Percentiles rank a stretch among this genome's conserved stretches.
Evolutionary conservation across 164 flowering plant species (phyloP).

Genomic region (Chimonanthus praecox): DNA sequence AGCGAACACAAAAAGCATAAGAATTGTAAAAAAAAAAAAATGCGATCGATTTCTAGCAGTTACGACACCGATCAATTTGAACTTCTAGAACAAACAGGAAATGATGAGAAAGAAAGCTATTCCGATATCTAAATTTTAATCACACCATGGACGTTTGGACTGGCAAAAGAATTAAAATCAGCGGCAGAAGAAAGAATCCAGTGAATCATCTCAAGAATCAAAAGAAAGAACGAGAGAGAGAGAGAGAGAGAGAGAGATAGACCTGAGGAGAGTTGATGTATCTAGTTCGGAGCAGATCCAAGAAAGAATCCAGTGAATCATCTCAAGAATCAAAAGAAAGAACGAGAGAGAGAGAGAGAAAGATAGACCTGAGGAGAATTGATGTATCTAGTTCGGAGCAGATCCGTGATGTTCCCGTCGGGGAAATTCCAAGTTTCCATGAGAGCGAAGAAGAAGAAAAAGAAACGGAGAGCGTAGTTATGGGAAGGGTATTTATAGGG

Average conservation of each 20-base stretch:
- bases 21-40: too few species aligned
- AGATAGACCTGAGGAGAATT: constrained; percentile 23
- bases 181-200: not conserved
- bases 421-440: constrained; percentile 18
- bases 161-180: not conserved
- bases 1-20: too few species aligned
- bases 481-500: not conserved
- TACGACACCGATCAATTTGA: too few species aligned
- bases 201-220: not conserved
- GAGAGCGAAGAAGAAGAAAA: too few species aligned
- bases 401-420: constrained; percentile 36
- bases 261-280: constrained; percentile 23
- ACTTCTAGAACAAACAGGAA: too few species aligned
- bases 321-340: not conserved
- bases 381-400: constrained; percentile 22
- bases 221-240: not conserved
- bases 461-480: not conserved
- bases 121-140: not conserved
- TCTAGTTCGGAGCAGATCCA: constrained; percentile 23
- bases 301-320: not conserved
- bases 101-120: too few species aligned
- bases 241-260: not conserved
- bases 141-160: not conserved
- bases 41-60: too few species aligned
- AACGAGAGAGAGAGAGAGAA: not conserved